phyloP scores from a whole-genome alignment of 805 yeast genomes.

The Wickerhamiella shivajii region DNA sequence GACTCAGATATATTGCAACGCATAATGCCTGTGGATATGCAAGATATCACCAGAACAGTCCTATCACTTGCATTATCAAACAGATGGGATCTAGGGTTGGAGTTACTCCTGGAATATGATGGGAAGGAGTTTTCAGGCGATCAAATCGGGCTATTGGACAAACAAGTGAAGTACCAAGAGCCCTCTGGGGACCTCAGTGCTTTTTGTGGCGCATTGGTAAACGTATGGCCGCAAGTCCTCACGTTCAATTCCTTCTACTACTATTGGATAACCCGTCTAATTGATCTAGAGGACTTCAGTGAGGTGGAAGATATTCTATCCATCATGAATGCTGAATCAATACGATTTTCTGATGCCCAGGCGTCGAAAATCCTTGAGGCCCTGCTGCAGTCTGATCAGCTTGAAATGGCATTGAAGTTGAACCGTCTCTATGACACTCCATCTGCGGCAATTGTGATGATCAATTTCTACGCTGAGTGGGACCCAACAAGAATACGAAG shows the following conservation, averaged over 20 bases:
- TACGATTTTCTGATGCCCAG: background rate
- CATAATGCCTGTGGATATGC: background rate
- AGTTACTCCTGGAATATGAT: background rate
- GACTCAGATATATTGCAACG: conserved; percentile 1
- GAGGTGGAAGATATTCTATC: conserved; percentile 10
- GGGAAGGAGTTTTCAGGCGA: background rate
- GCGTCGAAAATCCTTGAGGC: background rate
- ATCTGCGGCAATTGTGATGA: background rate
- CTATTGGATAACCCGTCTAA: conserved; percentile 8
- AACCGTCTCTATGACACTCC: background rate
- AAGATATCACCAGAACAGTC: background rate
- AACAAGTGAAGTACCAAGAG: background rate
- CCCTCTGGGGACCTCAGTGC: background rate
- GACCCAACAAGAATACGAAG: background rate
- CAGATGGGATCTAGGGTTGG: background rate
- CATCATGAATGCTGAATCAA: conserved; percentile 1
- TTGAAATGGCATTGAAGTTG: background rate
- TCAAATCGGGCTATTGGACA: background rate
- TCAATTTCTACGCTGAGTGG: background rate
- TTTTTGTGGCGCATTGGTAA: conserved; percentile 6
- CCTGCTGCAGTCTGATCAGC: background rate
- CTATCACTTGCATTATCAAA: no score
- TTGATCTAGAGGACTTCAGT: conserved; percentile 2
- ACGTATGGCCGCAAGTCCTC: conserved; percentile 9
- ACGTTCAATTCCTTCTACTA: conserved; percentile 2